Percentiles rank a stretch among this genome's conserved stretches.
These are phyloP conservation scores for Trichosporon inkin DNA, from an alignment of 1,284 basidiomycete species.

Conservation along the genomic window DNA sequence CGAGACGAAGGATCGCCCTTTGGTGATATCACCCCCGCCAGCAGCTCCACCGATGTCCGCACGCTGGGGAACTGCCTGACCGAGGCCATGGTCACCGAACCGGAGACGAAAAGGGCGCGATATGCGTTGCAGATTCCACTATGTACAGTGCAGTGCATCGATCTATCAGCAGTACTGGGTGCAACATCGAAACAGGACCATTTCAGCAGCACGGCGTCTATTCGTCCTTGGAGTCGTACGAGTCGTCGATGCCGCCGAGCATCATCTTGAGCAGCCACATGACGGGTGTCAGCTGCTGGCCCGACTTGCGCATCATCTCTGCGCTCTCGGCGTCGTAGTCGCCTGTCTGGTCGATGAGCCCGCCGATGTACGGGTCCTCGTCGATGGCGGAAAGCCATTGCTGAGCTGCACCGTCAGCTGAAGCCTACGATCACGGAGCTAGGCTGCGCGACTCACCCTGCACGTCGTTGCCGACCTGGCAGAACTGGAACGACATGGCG, in stretches of 20 bases:
- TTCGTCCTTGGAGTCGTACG: conserved; percentile 21
- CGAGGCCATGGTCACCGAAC: no score
- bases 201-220: neutral
- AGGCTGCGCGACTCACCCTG: neutral
- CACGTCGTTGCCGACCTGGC: conserved; percentile 21
- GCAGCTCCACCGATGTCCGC: no score
- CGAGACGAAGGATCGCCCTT: no score
- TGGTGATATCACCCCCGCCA: no score
- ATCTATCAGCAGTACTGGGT: no score
- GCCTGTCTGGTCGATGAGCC: conserved; percentile 18
- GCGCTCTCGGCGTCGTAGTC: conserved; percentile 18
- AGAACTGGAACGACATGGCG: conserved; percentile 21
- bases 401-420: conserved; percentile 5
- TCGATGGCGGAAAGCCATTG: conserved; percentile 17
- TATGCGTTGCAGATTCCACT: no score
- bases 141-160: no score
- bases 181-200: no score
- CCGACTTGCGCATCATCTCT: conserved; percentile 20
- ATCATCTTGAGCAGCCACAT: conserved; percentile 25
- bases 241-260: conserved; percentile 22
- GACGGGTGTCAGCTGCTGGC: conserved; percentile 17
- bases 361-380: conserved; percentile 16
- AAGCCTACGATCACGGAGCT: neutral
- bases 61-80: no score
- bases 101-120: no score